Evolutionary conservation across 2,329 filamentous ascomycete species (phyloP), one percentile per base, ranked within the genome.

Genomic region (Hypoxylon rubiginosum): DNA sequence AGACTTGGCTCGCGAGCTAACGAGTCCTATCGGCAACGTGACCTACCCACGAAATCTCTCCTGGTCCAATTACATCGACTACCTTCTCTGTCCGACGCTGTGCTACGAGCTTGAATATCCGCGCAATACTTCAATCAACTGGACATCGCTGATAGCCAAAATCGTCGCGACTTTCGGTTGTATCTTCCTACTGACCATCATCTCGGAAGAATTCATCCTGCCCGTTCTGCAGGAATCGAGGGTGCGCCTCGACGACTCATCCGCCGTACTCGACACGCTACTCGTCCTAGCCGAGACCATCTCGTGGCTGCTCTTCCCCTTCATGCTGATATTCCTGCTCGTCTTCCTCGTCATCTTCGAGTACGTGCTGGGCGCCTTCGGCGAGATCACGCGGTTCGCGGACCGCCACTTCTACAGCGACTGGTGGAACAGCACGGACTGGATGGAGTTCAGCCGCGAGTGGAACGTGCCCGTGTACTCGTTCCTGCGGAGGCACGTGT

Each of bases 321-420:
- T 98, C 79, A 97, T 97, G 93, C 86, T 98, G 66, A 97, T 91
- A 3, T 97, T 98, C 78, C 84, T 98, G 4, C 89, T 98, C 51
- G 94, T 98, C 59, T 99, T 99, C 83, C 89, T 99, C 63, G 94
- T 97, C 79, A 98, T 98, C 74, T 99, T 98, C 79, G 96, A 99
- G 79, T 99, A 98, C 79, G 87, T 97, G 10, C 88, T 98, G 34
- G 96, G 95, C 62, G 94, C 94, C 51, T 97, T 97, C 75, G 96
- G 94, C 13, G 96, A 99, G 79, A 92, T 98, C 71, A 97, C 94
- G 17, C 87, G 90, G 73, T 98, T 98, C 78, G 95, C 91, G 56
- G 96, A 98, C 79, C 90, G 95, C 43, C 93, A 96, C 79, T 98
- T 98, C 82, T 99, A 97, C 82, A 84, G 84, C 54, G 89, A 91